Evolutionary conservation across 2,329 filamentous ascomycete species (phyloP), one percentile per base, ranked within the genome.

Genomic region (Madurella fahalii): DNA sequence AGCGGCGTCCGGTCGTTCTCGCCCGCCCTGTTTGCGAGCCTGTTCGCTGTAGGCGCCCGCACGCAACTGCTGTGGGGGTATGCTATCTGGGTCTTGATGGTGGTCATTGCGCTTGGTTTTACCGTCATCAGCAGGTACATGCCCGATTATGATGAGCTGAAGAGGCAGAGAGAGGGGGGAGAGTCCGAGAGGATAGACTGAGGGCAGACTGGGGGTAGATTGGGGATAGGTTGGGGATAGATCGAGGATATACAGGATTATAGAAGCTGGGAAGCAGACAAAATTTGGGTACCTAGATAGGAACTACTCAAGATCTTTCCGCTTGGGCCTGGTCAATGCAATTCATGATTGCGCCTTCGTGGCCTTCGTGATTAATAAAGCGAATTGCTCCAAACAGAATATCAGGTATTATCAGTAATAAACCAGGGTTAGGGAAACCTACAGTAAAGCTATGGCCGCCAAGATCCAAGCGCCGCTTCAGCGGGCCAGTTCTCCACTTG

Each of bases 11-110:
- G 89, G 13, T 79, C 88, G 0, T 74, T 92, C 40, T 77, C 79
- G 0, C 89, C 89, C 0, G 86, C 82, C 0, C 63, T 83, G 0
- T 84, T 87, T 42, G 80, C 86, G 0, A 86, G 77, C 48, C 63
- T 93, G 4, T 93, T 83, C 60, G 88, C 89, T 0, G 63, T 83
- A 1, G 86, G 88, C 1, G 83, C 84, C 2, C 76, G 79, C 40
- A 76, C 78, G 13, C 80, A 85, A 58, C 78, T 85, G 52, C 63
- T 87, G 0, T 68, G 76, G 40, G 88, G 89, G 0, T 83, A 92
- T 59, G 69, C 86, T 4, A 79, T 84, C 46, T 89, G 85, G 84
- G 62, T 82, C n/a, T 61, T 85, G 11, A 66, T 86, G 60, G 63
- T 79, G 2, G n/a, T 63, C 1, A 40, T 76, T 4, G 71, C 67